A percentile compares a stretch with the other conserved stretches of the same genome.
Conservation (phyloP, 805 yeast species). For the Pichia thaimueangensis region DNA sequence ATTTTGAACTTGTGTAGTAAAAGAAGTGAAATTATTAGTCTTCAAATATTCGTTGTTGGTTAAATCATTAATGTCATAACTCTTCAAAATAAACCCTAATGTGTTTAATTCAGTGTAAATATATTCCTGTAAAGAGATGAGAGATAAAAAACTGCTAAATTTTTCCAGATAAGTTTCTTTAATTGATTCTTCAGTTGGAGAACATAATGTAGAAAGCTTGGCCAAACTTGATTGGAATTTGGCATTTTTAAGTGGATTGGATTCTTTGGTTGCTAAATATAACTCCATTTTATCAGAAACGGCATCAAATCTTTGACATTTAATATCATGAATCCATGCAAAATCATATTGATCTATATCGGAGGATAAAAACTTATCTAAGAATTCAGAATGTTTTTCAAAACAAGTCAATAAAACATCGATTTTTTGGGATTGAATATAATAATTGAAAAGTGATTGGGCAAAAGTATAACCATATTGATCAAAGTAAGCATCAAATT, state of each 20-base stretch:
- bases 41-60: not conserved
- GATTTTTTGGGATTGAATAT: slow-evolving; percentile 45
- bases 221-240: slow-evolving; percentile 63
- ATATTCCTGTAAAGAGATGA: slow-evolving; percentile 4
- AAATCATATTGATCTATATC: slow-evolving; percentile 41
- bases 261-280: slow-evolving; percentile 33
- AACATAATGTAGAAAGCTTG: slow-evolving; percentile 48
- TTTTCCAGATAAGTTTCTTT: not conserved
- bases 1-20: not conserved
- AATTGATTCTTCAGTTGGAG: not conserved
- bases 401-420: slow-evolving; percentile 51
- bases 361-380: slow-evolving; percentile 47
- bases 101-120: not conserved
- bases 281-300: slow-evolving; percentile 46
- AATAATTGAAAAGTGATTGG: slow-evolving; percentile 50
- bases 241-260: slow-evolving; percentile 38
- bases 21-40: not conserved
- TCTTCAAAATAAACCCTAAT: not conserved
- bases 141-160: not conserved
- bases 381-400: slow-evolving; percentile 41
- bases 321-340: slow-evolving; percentile 67
- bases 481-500: slow-evolving; percentile 47
- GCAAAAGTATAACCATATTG: slow-evolving; percentile 69
- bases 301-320: slow-evolving; percentile 40
- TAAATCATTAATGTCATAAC: not conserved